Evolutionary conservation across 257 asterid genomes (phyloP).

Genomic region (Buddleja alternifolia): DNA sequence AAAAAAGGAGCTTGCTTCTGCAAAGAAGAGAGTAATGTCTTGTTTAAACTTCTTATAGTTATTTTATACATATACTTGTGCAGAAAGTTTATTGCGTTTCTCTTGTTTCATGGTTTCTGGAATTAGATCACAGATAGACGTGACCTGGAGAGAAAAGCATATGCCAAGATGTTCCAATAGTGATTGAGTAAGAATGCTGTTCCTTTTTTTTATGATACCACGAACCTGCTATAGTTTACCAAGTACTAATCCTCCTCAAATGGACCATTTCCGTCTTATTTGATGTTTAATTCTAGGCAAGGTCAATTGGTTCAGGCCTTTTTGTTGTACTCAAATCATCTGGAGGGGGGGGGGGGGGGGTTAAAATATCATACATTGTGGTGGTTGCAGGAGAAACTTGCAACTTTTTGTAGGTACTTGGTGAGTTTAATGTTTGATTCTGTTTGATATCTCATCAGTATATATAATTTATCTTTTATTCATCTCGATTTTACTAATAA

Average conservation of each 20-base stretch:
- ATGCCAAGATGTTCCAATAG: conserved; percentile 70
- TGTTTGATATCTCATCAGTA: neutral
- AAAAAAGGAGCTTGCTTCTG: conserved; percentile 74
- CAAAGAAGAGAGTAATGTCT: conserved; percentile 73
- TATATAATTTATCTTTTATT: neutral
- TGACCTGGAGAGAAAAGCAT: conserved; percentile 76
- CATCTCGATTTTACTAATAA: neutral
- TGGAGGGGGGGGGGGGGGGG: conserved; percentile 17
- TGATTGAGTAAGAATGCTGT: conserved; percentile 35
- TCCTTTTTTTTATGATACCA: neutral
- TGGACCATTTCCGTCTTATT: conserved; percentile 4
- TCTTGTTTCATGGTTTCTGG: conserved; percentile 1
- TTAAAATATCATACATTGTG: conserved; percentile 7
- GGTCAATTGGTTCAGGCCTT: conserved; percentile 37
- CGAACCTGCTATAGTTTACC: neutral
- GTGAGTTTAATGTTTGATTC: conserved; percentile 26
- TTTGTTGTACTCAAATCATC: conserved; percentile 31
- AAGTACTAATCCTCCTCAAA: neutral
- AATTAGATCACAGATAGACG: conserved; percentile 78
- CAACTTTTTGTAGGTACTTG: conserved; percentile 31
- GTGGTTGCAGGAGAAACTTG: conserved; percentile 33
- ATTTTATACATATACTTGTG: neutral
- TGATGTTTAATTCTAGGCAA: conserved; percentile 18
- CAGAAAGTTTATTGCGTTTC: conserved; percentile 29
- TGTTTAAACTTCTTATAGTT: neutral